Base-by-base conservation (phyloP, 2,329 filamentous ascomycete genomes). In the Talaromyces sp. region DNA sequence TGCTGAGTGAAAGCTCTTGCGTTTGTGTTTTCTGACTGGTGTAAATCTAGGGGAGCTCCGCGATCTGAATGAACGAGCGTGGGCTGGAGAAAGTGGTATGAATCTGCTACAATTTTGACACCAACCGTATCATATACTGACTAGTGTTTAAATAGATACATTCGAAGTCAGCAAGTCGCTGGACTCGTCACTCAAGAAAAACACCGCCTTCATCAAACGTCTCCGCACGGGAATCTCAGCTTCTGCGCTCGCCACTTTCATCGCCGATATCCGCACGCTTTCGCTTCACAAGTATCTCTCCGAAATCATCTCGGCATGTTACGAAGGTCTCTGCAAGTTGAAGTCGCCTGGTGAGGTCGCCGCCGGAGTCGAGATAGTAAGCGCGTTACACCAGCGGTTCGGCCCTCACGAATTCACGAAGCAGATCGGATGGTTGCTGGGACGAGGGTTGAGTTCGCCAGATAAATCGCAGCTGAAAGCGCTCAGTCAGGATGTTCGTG, bases 171-270 rank as follows among this genome's bases (percentile, higher is more conserved):
- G 87, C 77, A 86, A 86, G 74, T 90, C 91, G 35, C 89, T 98
- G 74, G 94, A 98, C 79, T 97, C 94, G 61, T 95, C 93, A 61
- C 85, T 98, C 78, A 97, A 97, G 82, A 98, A 97, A 83, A 98
- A 98, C 73, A 98, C 94, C 3, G 93, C 93, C 70, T 97, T 98
- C 78, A 98, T 98, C 75, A 97, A 97, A 80, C 92, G 94, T 73
- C 85, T 98, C 64, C 91, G 94, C 71, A 97, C 94, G 66, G 91
- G 92, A 67, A 89, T 98, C 68, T 93, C 90, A 68, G 82, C 91
- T 58, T 84, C 92, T 64, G 91, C 90, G 63, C 87, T 93, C 63
- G 83, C 86, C 70, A 95, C 92, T 66, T 96, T 98, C 79, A 82
- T 97, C 57, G 88, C 94, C 76, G 94, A 98, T 75, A 93, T 97